phyloP scores from a whole-genome alignment of 148 eudicot species.

The Chenopodium album region DNA sequence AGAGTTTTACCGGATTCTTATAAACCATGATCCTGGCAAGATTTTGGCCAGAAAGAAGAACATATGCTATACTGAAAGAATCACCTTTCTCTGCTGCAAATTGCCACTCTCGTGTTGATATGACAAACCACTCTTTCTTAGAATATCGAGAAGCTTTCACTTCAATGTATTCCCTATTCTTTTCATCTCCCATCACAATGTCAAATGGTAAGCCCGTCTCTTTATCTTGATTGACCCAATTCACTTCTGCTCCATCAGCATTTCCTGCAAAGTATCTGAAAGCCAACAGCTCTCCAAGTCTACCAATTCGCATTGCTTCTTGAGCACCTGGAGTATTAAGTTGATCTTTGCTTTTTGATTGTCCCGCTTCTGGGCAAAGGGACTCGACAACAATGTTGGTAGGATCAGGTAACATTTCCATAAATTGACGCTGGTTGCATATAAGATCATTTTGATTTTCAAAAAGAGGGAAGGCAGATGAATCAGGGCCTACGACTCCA shows the following conservation, averaged over 20 bases:
- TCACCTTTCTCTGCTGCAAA: conserved; percentile 79
- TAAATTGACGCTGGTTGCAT: conserved; percentile 19
- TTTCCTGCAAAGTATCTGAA: conserved; percentile 54
- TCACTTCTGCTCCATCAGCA: conserved; percentile 38
- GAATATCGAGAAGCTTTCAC: conserved; percentile 76
- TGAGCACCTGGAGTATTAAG: conserved; percentile 34
- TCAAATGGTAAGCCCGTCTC: conserved; percentile 90
- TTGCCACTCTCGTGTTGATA: conserved; percentile 86
- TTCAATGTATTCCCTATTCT: conserved; percentile 59
- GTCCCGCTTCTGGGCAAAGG: conserved; percentile 33
- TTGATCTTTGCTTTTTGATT: conserved; percentile 38
- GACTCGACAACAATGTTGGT: conserved; percentile 35
- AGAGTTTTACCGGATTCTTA: conserved; percentile 64
- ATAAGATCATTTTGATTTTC: conserved; percentile 23
- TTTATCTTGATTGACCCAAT: conserved; percentile 70
- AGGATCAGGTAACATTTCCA: conserved; percentile 32
- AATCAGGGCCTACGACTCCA: conserved; percentile 21
- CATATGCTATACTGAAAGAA: conserved; percentile 71
- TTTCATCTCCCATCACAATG: conserved; percentile 51
- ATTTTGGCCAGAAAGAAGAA: conserved; percentile 42
- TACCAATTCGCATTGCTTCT: conserved; percentile 58
- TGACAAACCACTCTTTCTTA: conserved; percentile 66
- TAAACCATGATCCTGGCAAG: conserved; percentile 51
- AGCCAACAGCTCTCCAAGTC: conserved; percentile 76
- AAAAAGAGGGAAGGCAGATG: conserved; percentile 22